Evolutionary conservation across 116 monocot species (phyloP), one percentile per base, ranked within the genome.

Genomic region (Phalaenopsis hybrid): DNA sequence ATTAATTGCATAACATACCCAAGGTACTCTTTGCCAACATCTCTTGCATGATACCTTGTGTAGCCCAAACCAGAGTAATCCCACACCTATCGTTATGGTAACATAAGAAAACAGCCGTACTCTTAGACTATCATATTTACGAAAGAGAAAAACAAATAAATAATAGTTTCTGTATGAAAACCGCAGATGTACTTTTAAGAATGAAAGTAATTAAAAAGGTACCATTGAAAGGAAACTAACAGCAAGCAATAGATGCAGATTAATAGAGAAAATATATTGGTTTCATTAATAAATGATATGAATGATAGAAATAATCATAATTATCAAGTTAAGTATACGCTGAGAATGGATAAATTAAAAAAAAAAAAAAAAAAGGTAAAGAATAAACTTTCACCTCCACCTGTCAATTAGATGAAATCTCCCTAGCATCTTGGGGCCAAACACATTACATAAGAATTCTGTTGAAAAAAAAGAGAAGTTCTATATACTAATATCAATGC

Each of bases 1-100:
- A 58, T 31, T 20, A 12, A 84, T 82, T 43, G 20, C 51, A 72
- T 8, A 16, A 55, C 82, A 87, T 94, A 99, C 96, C 99, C 99
- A 4, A 99, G 91, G 75, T 85, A 88, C 50, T 92, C 91, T 86
- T 90, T 99, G 46, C 85, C 96, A 70, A 94, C 91, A 82, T 99
- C 99, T 86, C 86, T 89, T 21, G 99, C 94, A 90, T 91, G 91
- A 86, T 99, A 99, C 65, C 92, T 89, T 57, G 99, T 95, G 81
- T 92, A 94, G 4, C 99, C 95, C 68, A 99, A 84, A 34, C 99
- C 99, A 86, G 94, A 94, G 76, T 99, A 95, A 87, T 99, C 99
- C 99, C 99, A 99, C 18, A 99, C 99, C 99, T 99, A 77, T 11
- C 8, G 8, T 20, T 41, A 75, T 75, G 46, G 46, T n/a, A 16